Evolutionary conservation across 176 grass and related monocot species (phyloP), one percentile per base, ranked within the genome.

Genomic region (Oryza longistaminata): DNA sequence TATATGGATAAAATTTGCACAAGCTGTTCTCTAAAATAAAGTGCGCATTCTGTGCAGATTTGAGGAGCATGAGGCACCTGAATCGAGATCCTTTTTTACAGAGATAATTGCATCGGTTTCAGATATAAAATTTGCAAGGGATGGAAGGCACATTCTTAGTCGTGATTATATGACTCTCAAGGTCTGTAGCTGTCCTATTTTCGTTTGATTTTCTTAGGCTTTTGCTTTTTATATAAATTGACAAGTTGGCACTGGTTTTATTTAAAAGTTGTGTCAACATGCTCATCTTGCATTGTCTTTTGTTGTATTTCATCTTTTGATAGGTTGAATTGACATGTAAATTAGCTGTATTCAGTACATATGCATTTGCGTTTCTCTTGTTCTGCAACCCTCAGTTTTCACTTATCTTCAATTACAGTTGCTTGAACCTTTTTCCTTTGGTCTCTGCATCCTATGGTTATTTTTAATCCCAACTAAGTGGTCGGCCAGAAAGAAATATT

Each of bases 141-240:
- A 87, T 24, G 94, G 94, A 64, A 90, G 90, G 68, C 75, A 94
- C 82, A 92, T 97, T 75, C 94, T 97, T 82, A 94, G 94, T 71
- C 94, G 94, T 87, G 94, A 97, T 88, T 97, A 97, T 88, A 92
- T 97, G 94, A 97, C 92, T 75, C 94, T 97, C 15, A 97, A 97
- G 94, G 82, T 85, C 75, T 68, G 71, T 66, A 73, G 65, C 43
- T 78, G 19, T 16, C 45, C 33, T 39, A 19, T 67, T 53, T 67
- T 53, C 14, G 2, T 66, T 44, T 55, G 64, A 75, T 15, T 34
- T 42, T 80, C 15, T 25, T 62, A 43, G 46, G 3, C 2, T 55
- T 58, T 45, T 79, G 13, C 44, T 68, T 52, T 55, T 11, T 73
- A 4, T 53, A 43, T 74, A 66, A 74, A 60, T 68, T 79, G 27